Base-by-base conservation (phyloP, 2,329 filamentous ascomycete genomes). In the Fusarium sp. region DNA sequence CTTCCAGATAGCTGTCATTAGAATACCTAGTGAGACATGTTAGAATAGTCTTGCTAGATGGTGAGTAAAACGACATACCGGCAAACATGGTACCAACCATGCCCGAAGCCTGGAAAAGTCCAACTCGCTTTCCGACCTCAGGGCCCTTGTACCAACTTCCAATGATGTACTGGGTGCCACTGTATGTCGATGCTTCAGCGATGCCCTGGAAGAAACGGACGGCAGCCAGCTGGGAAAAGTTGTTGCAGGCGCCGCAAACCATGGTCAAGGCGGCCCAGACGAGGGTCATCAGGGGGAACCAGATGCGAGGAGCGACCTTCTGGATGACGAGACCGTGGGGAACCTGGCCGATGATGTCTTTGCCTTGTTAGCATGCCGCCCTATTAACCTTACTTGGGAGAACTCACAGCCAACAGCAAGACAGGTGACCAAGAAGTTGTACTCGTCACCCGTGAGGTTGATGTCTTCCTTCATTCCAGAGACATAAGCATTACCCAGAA, bases 41-140 rank as follows among this genome's bases (percentile, higher is more conserved):
- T 16, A 49, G 44, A 27, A 20, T 40, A 27, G 13, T 4, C 42
- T 14, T 23, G 2, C n/a, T 87, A 68, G 0, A 84, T 86, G 64
- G 86, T 86, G 6, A 11, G 29, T 54, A 40, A 10, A 6, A 10
- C 13, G 51, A 49, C 57, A 36, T 85, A 0, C 86, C 86, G 3
- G 82, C 82, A 61, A 89, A 86, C 81, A 88, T 85, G 0, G 82
- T 86, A 0, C 86, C 86, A 0, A 84, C 83, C 4, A 87, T 80
- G 3, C 85, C 86, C 16, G 84, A 85, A 7, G 84, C 82, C 14
- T 84, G 86, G 74, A 89, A 89, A 29, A 89, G 83, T 27, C 84
- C 86, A 4, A 82, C 83, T 1, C 87, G 81, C 71, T 89, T 89
- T 2, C 85, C 86, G 0, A 89, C 82, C 14, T 89, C 87, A 7